Evolutionary conservation across 1,284 basidiomycete species (phyloP).

Genomic region (Amanita bisporigera): DNA sequence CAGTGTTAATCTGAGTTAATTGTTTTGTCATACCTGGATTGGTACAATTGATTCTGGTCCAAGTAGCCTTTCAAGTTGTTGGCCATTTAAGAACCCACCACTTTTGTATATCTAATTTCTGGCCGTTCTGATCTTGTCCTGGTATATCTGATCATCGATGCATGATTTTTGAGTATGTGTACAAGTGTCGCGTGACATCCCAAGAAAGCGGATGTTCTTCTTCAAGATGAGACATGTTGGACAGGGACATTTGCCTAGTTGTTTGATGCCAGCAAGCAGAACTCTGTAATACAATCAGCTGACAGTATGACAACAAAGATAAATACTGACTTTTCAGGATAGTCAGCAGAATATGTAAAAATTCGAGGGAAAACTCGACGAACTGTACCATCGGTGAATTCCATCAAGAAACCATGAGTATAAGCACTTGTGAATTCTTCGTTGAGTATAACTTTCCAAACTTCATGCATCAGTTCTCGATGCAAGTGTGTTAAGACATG

Average conservation of each 20-base stretch:
- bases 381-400: constrained; percentile 16
- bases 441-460: constrained; percentile 27
- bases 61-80: constrained; percentile 26
- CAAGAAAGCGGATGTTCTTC: constrained; percentile 24
- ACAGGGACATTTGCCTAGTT: constrained; percentile 40
- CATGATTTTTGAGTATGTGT: neutral
- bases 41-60: constrained; percentile 37
- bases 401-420: constrained; percentile 20
- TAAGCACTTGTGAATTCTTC: constrained; percentile 29
- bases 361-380: constrained; percentile 17
- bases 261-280: constrained; percentile 36
- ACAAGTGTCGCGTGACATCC: constrained; percentile 17
- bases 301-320: neutral
- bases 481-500: constrained; percentile 17
- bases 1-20: neutral
- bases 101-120: constrained; percentile 31
- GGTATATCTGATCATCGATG: neutral
- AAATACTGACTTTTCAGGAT: constrained; percentile 12
- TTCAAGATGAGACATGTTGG: constrained; percentile 36
- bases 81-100: constrained; percentile 30
- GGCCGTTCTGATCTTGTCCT: constrained; percentile 22
- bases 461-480: constrained; percentile 26
- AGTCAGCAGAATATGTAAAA: constrained; percentile 14
- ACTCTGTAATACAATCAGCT: constrained; percentile 22
- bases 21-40: constrained; percentile 23